phyloP scores from a whole-genome alignment of 2,329 filamentous ascomycete species.

The Ophiostoma sp. region DNA sequence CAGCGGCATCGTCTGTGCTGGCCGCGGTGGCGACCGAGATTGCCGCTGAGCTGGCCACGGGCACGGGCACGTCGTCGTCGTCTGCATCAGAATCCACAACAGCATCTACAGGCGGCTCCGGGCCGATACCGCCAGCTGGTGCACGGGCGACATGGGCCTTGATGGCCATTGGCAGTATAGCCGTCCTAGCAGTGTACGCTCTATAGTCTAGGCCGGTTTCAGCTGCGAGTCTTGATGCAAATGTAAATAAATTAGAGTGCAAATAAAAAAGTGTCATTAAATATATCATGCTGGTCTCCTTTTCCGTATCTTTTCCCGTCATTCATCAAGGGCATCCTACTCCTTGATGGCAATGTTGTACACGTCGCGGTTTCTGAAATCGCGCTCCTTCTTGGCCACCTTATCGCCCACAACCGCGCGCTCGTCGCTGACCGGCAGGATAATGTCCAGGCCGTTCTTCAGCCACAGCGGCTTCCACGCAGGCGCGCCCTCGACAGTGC shows the following conservation, averaged over 20 bases:
- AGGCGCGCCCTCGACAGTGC: background rate
- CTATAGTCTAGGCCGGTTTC: constrained; percentile 4
- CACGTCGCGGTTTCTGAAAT: constrained; percentile 25
- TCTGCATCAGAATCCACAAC: constrained; percentile 5
- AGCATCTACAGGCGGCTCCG: constrained; percentile 14
- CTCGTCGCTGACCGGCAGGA: constrained; percentile 34
- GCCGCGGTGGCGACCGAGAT: constrained; percentile 22
- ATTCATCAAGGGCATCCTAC: background rate
- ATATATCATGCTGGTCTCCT: background rate
- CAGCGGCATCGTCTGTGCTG: constrained; percentile 21
- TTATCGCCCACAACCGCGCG: constrained; percentile 26
- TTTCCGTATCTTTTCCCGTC: background rate
- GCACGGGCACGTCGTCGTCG: background rate
- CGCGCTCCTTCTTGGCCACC: constrained; percentile 10
- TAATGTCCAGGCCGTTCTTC: constrained; percentile 29
- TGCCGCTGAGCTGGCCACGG: constrained; percentile 19
- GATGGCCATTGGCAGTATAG: constrained; percentile 23
- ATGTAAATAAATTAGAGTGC: background rate
- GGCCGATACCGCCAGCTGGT: constrained; percentile 17
- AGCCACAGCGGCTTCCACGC: constrained; percentile 33
- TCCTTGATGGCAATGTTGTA: constrained; percentile 21
- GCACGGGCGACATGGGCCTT: constrained; percentile 22
- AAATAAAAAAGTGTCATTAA: background rate
- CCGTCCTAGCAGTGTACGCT: constrained; percentile 22
- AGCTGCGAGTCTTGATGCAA: background rate